Percentiles rank a stretch among this genome's conserved stretches.
Conservation (phyloP, 1,284 basidiomycete species). For the Ceratobasidium sp. region DNA sequence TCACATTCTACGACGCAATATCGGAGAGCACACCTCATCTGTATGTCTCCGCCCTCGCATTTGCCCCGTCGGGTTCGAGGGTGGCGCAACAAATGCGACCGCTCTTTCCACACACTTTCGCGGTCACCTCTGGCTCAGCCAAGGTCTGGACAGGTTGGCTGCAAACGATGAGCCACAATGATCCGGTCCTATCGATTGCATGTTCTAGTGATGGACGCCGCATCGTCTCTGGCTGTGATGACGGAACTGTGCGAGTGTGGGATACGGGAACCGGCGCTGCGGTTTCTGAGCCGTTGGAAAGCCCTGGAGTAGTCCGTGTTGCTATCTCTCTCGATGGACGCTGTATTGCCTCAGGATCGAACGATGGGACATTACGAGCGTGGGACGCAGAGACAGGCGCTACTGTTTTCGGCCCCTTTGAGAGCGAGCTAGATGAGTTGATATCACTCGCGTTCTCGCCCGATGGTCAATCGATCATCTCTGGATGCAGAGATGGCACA, state of each 20-base stretch:
- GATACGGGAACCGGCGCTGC: conserved; percentile 18
- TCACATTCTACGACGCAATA: conserved; percentile 22
- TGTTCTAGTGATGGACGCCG: conserved; percentile 28
- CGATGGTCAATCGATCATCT: conserved; percentile 12
- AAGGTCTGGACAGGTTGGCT: too few species aligned
- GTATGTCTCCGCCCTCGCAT: conserved; percentile 34
- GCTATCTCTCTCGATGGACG: conserved; percentile 34
- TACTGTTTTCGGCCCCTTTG: background rate
- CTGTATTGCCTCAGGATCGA: conserved; percentile 4
- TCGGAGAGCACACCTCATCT: conserved; percentile 33
- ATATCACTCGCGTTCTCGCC: conserved; percentile 20
- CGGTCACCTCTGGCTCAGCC: background rate
- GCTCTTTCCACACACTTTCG: background rate
- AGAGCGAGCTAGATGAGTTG: conserved; percentile 7
- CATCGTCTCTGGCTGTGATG: conserved; percentile 29
- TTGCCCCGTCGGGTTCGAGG: background rate
- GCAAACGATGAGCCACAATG: background rate
- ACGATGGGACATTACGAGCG: conserved; percentile 9
- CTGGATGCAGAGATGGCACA: conserved; percentile 13
- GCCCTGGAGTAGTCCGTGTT: conserved; percentile 2
- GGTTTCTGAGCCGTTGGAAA: background rate
- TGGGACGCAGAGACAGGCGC: conserved; percentile 32
- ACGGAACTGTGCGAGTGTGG: conserved; percentile 33
- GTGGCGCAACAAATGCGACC: background rate
- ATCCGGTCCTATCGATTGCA: background rate